These are phyloP conservation scores for Mucor plumbeus DNA, from an alignment of 371 early-diverging fungal genomes.

Conservation along the genomic window DNA sequence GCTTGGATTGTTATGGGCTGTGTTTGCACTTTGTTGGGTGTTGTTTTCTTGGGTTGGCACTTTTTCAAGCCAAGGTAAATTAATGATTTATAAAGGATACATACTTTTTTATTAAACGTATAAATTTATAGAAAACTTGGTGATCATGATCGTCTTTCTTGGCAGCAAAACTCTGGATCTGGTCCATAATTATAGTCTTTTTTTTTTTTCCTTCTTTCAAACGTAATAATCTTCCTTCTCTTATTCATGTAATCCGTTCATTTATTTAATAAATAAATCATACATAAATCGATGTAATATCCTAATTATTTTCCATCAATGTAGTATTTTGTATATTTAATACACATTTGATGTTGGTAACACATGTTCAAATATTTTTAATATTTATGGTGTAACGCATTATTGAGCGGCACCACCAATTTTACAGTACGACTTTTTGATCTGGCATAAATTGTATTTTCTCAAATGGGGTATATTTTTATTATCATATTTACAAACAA, in stretches of 20 bases:
- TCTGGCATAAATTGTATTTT: not conserved
- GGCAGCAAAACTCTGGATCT: conserved; percentile 76
- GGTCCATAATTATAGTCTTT: not conserved
- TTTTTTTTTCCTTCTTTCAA: not conserved
- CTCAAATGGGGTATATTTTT: not conserved
- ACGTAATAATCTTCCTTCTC: not conserved
- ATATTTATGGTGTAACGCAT: not conserved
- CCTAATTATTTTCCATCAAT: too few relatives aligned
- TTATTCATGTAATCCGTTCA: not conserved
- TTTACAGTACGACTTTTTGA: not conserved
- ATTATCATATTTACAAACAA: not conserved
- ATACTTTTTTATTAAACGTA: conserved; percentile 9
- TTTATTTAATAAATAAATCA: conserved; percentile 1
- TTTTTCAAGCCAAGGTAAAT: conserved; percentile 88
- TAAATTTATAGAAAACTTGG: conserved; percentile 80
- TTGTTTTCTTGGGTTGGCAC: conserved; percentile 88
- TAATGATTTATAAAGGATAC: conserved; percentile 2
- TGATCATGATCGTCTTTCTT: conserved; percentile 94
- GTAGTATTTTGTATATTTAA: too few relatives aligned
- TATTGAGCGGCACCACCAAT: not conserved
- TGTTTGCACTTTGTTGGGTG: conserved; percentile 85
- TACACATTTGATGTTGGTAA: not conserved
- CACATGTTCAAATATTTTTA: not conserved
- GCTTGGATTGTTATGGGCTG: conserved; percentile 93
- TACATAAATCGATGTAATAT: too few relatives aligned